Base-by-base conservation (phyloP, 345 rosid genomes). In the Gossypium mustelinum region DNA sequence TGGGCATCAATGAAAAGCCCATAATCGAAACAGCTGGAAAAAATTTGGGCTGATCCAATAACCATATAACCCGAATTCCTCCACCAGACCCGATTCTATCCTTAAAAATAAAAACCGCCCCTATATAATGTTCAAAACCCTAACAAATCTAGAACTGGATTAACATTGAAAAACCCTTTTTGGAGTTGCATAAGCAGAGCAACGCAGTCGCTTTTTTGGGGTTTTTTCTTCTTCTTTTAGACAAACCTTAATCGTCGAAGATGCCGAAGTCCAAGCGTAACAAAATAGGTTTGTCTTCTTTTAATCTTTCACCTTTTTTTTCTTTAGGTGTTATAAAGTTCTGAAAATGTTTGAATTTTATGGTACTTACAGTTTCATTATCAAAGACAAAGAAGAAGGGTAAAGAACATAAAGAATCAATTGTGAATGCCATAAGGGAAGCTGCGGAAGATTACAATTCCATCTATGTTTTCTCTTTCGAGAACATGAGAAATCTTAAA, bases 191-290 rank as follows among this genome's bases (percentile, higher is more conserved):
- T 55, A 24, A 67, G 65, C 74, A 13, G 52, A 63, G 70, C 20
- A 52, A 16, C 25, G 45, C 47, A 9, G 58, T 41, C 29, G 1
- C 29, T n/a, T 17, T 13, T 25, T 16, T n/a, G 3, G 50, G 10
- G 2, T 27, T 24, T 24, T 12, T 25, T 13, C 14, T 27, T 18
- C 1, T 29, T 48, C 22, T 34, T 34, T 1, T 5, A 3, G 52
- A 13, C 11, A 18, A 34, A 34, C 45, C 10, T 10, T 76, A 10
- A 62, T 7, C 6, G 0, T 47, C 62, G 41, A 72, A 13, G 25
- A 95, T 95, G 99, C 98, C 99, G 11, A 95, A 93, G 87, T 95
- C 99, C 27, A 95, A 91, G 91, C 85, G 99, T 52, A 88, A 95
- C 79, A 84, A 83, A 73, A 76, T 88, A 85, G 97, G 98, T 92